phyloP scores from a whole-genome alignment of 345 rosid genomes.

The Populus simonii region DNA sequence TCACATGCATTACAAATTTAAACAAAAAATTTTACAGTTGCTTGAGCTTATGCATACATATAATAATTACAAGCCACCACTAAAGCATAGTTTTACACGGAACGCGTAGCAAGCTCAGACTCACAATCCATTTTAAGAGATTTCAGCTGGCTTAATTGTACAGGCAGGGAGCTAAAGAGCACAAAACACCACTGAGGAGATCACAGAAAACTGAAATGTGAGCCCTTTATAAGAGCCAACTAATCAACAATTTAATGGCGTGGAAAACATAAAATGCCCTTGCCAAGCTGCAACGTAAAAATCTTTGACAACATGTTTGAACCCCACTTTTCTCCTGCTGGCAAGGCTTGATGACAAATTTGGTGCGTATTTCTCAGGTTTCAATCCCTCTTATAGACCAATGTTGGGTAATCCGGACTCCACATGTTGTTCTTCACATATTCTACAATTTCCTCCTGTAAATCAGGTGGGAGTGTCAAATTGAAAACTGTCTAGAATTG shows the following conservation, averaged over 20 bases:
- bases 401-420: slow-evolving; percentile 78
- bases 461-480: neutral
- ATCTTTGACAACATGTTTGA: neutral
- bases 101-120: neutral
- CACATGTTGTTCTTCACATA: slow-evolving; percentile 86
- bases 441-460: slow-evolving; percentile 63
- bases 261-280: neutral
- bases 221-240: neutral
- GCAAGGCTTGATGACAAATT: neutral
- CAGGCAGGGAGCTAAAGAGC: neutral
- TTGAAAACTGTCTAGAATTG: neutral
- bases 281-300: neutral
- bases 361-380: neutral
- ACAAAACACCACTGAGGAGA: neutral
- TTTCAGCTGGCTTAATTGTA: neutral
- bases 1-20: neutral
- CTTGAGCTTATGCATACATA: neutral
- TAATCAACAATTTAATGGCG: neutral
- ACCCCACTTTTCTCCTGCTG: neutral
- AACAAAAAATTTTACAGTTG: neutral
- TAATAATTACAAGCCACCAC: neutral
- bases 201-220: neutral
- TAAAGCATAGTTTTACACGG: neutral
- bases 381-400: slow-evolving; percentile 63
- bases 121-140: neutral